phyloP scores from a whole-genome alignment of 345 rosid species.

The Dimocarpus longan region DNA sequence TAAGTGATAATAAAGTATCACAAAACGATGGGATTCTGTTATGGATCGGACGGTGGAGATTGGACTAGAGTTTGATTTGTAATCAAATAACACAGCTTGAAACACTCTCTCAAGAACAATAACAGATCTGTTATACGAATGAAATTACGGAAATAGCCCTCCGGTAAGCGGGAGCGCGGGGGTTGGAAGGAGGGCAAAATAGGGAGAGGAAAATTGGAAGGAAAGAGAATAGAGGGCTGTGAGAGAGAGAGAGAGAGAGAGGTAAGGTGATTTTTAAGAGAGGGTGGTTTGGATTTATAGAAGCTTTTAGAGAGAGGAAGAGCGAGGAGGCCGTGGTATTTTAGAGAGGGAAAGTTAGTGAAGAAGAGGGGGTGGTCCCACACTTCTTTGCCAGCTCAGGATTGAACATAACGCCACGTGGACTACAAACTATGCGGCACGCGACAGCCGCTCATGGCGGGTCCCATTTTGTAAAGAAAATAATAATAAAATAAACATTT shows the following conservation, averaged over 20 bases:
- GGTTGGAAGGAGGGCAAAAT: background rate
- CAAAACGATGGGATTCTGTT: background rate
- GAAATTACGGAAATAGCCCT: slow-evolving; percentile 1
- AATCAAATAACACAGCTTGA: background rate
- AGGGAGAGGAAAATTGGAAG: background rate
- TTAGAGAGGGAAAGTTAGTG: slow-evolving; percentile 2
- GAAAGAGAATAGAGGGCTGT: too few species aligned
- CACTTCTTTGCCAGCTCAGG: slow-evolving; percentile 30
- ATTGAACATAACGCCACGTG: slow-evolving; percentile 40
- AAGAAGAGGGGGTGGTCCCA: slow-evolving; percentile 17
- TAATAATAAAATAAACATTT: too few species aligned
- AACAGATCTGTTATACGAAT: background rate
- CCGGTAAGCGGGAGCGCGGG: slow-evolving; percentile 23
- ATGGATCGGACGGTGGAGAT: slow-evolving; percentile 12
- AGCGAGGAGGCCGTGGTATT: background rate
- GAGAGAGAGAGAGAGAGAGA: background rate
- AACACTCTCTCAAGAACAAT: background rate
- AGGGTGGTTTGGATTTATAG: slow-evolving; percentile 30
- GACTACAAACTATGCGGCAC: slow-evolving; percentile 53
- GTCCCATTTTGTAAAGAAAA: slow-evolving; percentile 30
- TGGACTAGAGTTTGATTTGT: background rate
- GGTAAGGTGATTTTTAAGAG: background rate
- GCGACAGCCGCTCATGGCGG: slow-evolving; percentile 57
- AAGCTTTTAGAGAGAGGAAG: slow-evolving; percentile 14
- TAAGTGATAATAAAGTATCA: too few species aligned